A percentile compares a stretch with the other conserved stretches of the same genome.
These are phyloP conservation scores for Penicillium sp. DNA, from an alignment of 2,329 filamentous ascomycete species.

Conservation along the genomic window DNA sequence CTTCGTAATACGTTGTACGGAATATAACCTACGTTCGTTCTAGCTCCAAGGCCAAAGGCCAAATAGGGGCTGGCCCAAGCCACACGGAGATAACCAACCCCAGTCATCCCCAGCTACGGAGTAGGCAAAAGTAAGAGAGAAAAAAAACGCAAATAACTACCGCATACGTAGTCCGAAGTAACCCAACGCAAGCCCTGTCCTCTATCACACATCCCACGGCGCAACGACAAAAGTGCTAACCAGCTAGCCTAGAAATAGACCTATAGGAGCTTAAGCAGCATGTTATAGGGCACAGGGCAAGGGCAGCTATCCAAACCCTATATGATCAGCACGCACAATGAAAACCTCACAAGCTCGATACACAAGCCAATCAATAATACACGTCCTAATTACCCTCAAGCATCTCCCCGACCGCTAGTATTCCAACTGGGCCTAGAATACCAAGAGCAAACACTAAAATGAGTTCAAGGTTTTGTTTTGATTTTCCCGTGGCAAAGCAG, in stretches of 20 bases:
- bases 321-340: conserved; percentile 23
- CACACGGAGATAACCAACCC: not conserved
- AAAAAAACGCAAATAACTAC: not conserved
- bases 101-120: not conserved
- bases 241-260: not conserved
- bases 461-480: conserved; percentile 12
- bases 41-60: not conserved
- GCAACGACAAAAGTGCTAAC: conserved; percentile 1
- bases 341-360: not conserved
- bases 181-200: not conserved
- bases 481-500: conserved; percentile 3
- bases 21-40: too few relatives aligned
- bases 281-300: conserved; percentile 26
- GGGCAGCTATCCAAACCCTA: conserved; percentile 19
- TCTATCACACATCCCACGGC: not conserved
- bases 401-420: conserved; percentile 5
- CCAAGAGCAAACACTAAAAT: not conserved
- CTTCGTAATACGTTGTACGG: not conserved
- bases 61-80: not conserved
- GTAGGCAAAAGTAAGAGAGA: not conserved
- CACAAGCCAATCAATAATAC: not conserved
- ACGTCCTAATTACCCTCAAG: not conserved
- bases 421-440: not conserved
- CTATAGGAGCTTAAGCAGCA: not conserved
- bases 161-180: not conserved